Evolutionary conservation across 1,284 basidiomycete species (phyloP).

Genomic region (Tranzscheliella williamsii): DNA sequence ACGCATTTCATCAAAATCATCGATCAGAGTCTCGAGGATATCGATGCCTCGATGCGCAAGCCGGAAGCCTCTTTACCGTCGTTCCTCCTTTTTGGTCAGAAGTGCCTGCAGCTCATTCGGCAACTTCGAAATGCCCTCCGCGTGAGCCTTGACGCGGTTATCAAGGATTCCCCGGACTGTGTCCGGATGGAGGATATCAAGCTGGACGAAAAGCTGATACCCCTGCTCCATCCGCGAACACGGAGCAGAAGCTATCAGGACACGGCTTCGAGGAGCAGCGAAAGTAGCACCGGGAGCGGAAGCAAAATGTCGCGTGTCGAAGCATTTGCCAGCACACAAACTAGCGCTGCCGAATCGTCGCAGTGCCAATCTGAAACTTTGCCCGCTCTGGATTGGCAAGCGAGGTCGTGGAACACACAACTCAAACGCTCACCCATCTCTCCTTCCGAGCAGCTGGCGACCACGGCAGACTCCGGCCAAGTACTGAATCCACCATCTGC

Average conservation of each 20-base stretch:
- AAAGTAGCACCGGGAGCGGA: too few relatives aligned
- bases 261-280: too few relatives aligned
- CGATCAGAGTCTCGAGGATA: constrained; percentile 22
- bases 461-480: too few relatives aligned
- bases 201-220: constrained; percentile 17
- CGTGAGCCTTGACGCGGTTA: constrained; percentile 20
- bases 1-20: constrained; percentile 25
- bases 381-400: too few relatives aligned
- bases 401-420: too few relatives aligned
- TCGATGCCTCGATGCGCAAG: constrained; percentile 13
- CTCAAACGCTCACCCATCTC: too few relatives aligned
- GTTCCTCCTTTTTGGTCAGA: constrained; percentile 16
- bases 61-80: constrained; percentile 7
- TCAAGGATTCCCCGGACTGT: constrained; percentile 10
- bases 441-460: too few relatives aligned
- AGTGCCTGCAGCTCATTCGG: constrained; percentile 19
- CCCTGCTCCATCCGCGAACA: constrained; percentile 30
- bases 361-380: too few relatives aligned
- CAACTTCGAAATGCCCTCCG: constrained; percentile 21
- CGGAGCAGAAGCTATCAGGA: constrained; percentile 2
- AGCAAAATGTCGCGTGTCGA: too few relatives aligned
- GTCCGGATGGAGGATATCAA: constrained; percentile 5
- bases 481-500: too few relatives aligned
- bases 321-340: too few relatives aligned
- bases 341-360: too few relatives aligned